phyloP scores from a whole-genome alignment of 441 rosid species.

The Daphne laureola region DNA sequence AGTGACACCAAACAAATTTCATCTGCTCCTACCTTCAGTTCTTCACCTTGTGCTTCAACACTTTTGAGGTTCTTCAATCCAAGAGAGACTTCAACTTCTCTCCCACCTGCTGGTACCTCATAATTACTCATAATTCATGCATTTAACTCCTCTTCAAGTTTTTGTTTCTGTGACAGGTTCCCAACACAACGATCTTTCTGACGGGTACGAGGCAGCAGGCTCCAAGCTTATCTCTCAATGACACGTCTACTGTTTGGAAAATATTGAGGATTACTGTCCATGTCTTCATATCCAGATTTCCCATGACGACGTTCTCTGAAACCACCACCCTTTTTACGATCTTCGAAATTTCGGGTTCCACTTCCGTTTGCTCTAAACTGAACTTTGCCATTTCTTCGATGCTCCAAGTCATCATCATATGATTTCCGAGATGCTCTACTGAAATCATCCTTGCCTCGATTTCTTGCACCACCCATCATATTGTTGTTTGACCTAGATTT shows the following conservation, averaged over 20 bases:
- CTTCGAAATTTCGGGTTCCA: conserved; percentile 14
- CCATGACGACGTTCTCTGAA: conserved; percentile 17
- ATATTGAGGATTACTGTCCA: conserved; percentile 20
- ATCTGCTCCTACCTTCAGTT: no score
- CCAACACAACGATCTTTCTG: no score
- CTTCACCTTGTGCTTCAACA: no score
- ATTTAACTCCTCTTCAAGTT: no score
- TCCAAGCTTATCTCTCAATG: conserved; percentile 32
- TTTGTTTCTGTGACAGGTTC: no score
- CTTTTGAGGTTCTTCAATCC: no score
- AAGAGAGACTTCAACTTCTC: no score
- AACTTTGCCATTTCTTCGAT: conserved; percentile 10
- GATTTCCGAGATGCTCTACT: conserved; percentile 15
- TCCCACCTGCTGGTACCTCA: no score
- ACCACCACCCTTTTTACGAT: conserved; percentile 18
- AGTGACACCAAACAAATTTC: no score
- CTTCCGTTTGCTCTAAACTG: conserved; percentile 8
- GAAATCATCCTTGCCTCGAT: conserved; percentile 21
- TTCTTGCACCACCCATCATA: conserved; percentile 22
- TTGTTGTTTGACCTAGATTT: conserved; percentile 27
- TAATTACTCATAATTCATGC: no score
- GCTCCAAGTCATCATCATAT: conserved; percentile 23
- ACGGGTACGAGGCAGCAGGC: no score
- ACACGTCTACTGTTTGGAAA: conserved; percentile 45
- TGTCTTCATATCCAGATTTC: conserved; percentile 14